Evolutionary conservation across 257 asterid species (phyloP), one percentile per base, ranked within the genome.

Genomic region (Forsythia viridissima): DNA sequence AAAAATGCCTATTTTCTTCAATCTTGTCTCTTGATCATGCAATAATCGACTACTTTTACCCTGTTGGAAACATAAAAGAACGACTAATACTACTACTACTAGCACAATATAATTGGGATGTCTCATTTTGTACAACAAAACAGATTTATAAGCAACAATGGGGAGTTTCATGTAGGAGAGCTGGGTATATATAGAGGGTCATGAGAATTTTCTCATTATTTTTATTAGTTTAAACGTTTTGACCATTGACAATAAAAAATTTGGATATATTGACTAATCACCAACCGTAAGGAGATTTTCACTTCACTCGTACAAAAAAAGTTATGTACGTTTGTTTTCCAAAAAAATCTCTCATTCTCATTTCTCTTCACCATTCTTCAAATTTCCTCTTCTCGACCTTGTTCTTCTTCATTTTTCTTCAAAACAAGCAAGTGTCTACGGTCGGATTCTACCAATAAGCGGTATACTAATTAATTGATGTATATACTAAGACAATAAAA

Each of bases 61-160:
- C 2, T 48, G 73, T 11, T 75, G 81, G 44, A 70, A n/a, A 52
- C 39, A 72, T 0, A 81, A 59, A 74, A 84, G 30, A 40, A 77
- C 13, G 40, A 63, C 8, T 37, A 30, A 30, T 30, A 30, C 34
- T 0, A 67, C 16, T 24, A 74, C 24, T 10, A 43, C 39, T 63
- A 75, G 65, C 38, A 75, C 44, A 38, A 43, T 8, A 20, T 39
- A 10, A 9, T 24, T 70, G 6, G 72, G 75, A 76, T 71, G 75
- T 41, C 73, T 79, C 91, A 88, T 90, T 48, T 76, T 78, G 52
- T 68, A 16, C n/a, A 30, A 3, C 16, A 63, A 24, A 63, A 30
- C 16, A 21, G 70, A 63, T 21, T 24, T 10, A 9, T 63, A 63
- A 63, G 70, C 70, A 24, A 24, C 4, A 63, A 3, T 63, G 18